phyloP scores from a whole-genome alignment of 1,284 basidiomycete genomes.

The Trametes polyzona region DNA sequence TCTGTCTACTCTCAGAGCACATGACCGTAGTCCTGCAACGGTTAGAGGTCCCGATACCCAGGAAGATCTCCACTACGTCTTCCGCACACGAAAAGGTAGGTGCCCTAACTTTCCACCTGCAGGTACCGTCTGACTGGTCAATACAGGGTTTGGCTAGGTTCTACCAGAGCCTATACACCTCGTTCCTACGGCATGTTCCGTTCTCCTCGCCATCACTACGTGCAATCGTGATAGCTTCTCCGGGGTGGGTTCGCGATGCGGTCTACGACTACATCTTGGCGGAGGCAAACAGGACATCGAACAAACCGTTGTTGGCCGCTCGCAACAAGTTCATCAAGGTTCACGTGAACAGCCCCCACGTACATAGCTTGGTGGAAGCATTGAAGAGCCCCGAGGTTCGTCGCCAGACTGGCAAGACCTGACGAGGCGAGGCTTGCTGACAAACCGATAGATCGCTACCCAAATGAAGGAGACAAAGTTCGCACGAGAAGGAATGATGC shows the following conservation, averaged over 20 bases:
- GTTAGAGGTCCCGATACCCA: slow-evolving; percentile 88
- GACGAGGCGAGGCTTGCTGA: not conserved
- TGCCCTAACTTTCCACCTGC: not conserved
- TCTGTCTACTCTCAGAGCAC: slow-evolving; percentile 94
- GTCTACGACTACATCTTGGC: slow-evolving; percentile 87
- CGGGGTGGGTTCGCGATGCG: slow-evolving; percentile 93
- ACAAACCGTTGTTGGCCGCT: slow-evolving; percentile 81
- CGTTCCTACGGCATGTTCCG: slow-evolving; percentile 90
- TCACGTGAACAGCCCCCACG: slow-evolving; percentile 92
- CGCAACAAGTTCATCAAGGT: slow-evolving; percentile 89
- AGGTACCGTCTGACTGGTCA: not conserved
- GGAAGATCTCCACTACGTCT: slow-evolving; percentile 86
- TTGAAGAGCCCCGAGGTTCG: slow-evolving; percentile 90
- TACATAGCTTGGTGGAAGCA: slow-evolving; percentile 95
- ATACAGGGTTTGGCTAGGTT: slow-evolving; percentile 73
- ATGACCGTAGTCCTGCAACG: slow-evolving; percentile 96
- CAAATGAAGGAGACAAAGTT: slow-evolving; percentile 98
- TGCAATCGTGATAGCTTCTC: slow-evolving; percentile 94
- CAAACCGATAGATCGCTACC: slow-evolving; percentile 53
- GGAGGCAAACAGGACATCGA: slow-evolving; percentile 81
- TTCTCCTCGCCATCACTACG: slow-evolving; percentile 75
- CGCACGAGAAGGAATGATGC: slow-evolving; percentile 88
- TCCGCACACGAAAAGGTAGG: slow-evolving; percentile 78
- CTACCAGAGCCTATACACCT: slow-evolving; percentile 84
- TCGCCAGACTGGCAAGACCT: not conserved